Base-by-base conservation (phyloP, 2,329 filamentous ascomycete species). In the Pseudofabraea citricarpa region DNA sequence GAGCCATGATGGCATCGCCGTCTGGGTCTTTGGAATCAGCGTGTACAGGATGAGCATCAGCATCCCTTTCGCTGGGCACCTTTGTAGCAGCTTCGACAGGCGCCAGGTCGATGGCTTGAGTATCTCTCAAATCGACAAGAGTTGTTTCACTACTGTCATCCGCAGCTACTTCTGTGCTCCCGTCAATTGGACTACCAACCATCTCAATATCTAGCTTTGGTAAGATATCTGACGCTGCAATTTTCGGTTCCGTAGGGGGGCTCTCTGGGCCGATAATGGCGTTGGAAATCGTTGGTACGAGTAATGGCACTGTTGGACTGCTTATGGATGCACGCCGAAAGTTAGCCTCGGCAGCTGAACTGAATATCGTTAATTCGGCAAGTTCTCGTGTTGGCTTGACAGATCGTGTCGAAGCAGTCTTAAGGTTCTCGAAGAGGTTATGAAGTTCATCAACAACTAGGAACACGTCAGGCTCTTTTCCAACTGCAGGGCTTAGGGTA, bases 341-440 rank as follows among this genome's bases (percentile, higher is more conserved):
- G 19, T 67, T 68, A 29, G 70, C 73, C 52, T 79, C 76, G 29
- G 73, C 72, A 36, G 72, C 72, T 19, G 74, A 70, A 49, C 72
- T 77, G 46, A 87, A 78, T 18, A 95, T 71, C 1, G 90, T 90
- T 29, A 90, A 77, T 39, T 89, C 83, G 20, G 90, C 90, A 24
- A 96, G 74, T 51, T 88, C 80, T 54, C 85, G 83, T 3, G 83
- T 81, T 2, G 90, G 90, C 33, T 74, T 79, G 22, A 90, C 80
- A 13, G 76, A 82, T 9, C 73, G 66, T 31, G 73, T 70, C 4
- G 77, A 68, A 1, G 84, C 81, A 1, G 71, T 75, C 46, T 85
- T 81, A 59, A 95, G 80, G 45, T 81, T 75, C 8, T 75, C 63
- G 57, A 95, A 95, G 0, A 95, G 69, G 3, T 66, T 69, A 20